Evolutionary conservation across 2,329 filamentous ascomycete genomes (phyloP), one percentile per base, ranked within the genome.

Genomic region (Allantophomopsis lycopodina): DNA sequence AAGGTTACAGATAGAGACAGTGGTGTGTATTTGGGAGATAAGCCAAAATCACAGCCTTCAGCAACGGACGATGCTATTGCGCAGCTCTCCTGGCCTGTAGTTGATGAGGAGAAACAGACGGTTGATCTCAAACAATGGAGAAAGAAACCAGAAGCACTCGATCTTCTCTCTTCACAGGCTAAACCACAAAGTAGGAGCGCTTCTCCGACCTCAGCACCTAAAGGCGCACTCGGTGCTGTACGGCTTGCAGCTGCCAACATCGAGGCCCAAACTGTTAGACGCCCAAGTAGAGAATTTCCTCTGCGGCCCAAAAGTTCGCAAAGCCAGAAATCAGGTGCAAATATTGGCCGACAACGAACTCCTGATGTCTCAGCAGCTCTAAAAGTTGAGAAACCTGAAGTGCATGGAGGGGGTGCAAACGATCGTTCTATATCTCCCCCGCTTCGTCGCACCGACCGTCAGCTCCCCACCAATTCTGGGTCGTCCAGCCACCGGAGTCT

Each of bases 391-490:
- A 28, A 28, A 8, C 23, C 23, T 28, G 23, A 28, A 28, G 8
- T 28, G 23, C 23, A 8, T 28, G 23, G 23, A 10, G 23, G 7
- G 23, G 11, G 68, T 45, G 54, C 63, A 47, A 77, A 68, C 59
- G 65, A 69, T 43, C 63, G 67, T 46, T 73, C 57, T 56, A 57
- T 66, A 46, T 81, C 79, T 43, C 81, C 80, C 46, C 77, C 81
- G 36, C 70, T 91, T 44, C 73, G 86, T 52, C 75, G 84, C 46
- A 71, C 73, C 46, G 76, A 79, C 50, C 66, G 70, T 37, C 71
- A 67, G 57, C 55, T 79, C 59, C 88, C 83, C 69, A 79, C 82
- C 60, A 83, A 93, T 68, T 68, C 93, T 52, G 66, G 81, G 62
- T 73, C 73, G 50, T 73, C 75, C 50, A 75, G 75, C 61, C 73